Conservation (phyloP, 2,329 filamentous ascomycete species). For the Aspergillus candidus region DNA sequence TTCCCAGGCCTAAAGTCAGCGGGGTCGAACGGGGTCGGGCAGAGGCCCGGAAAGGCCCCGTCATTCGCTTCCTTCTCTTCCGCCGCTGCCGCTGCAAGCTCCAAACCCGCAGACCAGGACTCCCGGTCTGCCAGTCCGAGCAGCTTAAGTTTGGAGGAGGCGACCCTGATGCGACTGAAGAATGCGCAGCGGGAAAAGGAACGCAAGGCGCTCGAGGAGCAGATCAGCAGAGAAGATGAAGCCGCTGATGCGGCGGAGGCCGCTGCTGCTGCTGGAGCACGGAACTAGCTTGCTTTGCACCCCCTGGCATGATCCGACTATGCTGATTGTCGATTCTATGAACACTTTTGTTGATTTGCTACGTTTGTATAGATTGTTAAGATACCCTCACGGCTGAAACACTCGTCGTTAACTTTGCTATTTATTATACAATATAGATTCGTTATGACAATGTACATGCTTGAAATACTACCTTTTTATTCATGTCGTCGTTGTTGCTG, state of each 20-base stretch:
- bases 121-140: constrained; percentile 21
- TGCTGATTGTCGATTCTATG: too few relatives aligned
- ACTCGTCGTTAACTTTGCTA: background rate
- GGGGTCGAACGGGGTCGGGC: constrained; percentile 9
- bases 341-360: too few relatives aligned
- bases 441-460: constrained; percentile 3
- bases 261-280: constrained; percentile 14
- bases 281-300: constrained; percentile 3
- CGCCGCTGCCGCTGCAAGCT: constrained; percentile 21
- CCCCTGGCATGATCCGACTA: too few relatives aligned
- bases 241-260: constrained; percentile 33
- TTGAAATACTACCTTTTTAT: constrained; percentile 8
- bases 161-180: constrained; percentile 52
- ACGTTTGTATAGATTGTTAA: too few relatives aligned
- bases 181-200: constrained; percentile 52
- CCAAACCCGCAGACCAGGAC: constrained; percentile 23
- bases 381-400: too few relatives aligned
- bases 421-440: constrained; percentile 2
- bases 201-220: constrained; percentile 47
- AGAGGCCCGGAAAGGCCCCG: constrained; percentile 30
- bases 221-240: constrained; percentile 47
- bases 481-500: constrained; percentile 22
- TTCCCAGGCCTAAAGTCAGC: constrained; percentile 30
- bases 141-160: constrained; percentile 39
- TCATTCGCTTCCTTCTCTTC: constrained; percentile 40